phyloP scores from a whole-genome alignment of 1,139 yeast genomes.

The Taiozyma onychis region DNA sequence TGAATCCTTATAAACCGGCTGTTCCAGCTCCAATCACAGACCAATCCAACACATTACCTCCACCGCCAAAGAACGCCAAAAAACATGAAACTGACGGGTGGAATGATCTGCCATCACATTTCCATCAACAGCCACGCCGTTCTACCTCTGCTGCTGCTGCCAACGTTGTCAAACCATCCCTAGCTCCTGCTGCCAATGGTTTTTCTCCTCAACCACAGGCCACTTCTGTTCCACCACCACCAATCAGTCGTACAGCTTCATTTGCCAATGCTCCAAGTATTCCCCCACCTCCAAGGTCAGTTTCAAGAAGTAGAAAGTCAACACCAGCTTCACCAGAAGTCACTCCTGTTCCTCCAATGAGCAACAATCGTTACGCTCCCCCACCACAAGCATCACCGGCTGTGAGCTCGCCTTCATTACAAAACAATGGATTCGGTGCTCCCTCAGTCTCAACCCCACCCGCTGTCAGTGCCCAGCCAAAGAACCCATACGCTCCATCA shows the following conservation, averaged over 20 bases:
- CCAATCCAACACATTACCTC: constrained; percentile 9
- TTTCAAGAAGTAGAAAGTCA: constrained; percentile 19
- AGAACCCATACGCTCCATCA: constrained; percentile 33
- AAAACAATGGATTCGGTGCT: constrained; percentile 4
- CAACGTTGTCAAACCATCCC: constrained; percentile 19
- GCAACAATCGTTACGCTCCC: constrained; percentile 16
- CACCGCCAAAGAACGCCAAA: constrained; percentile 34
- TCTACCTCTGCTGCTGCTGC: constrained; percentile 40
- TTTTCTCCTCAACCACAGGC: constrained; percentile 23
- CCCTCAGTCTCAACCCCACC: constrained; percentile 16
- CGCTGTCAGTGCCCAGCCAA: constrained; percentile 14
- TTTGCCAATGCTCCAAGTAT: constrained; percentile 21
- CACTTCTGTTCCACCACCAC: constrained; percentile 23
- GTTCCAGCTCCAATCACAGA: constrained; percentile 11
- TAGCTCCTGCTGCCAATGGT: constrained; percentile 16
- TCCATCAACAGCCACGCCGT: constrained; percentile 43
- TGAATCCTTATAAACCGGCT: constrained; percentile 12
- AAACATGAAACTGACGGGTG: constrained; percentile 78
- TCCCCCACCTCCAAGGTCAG: constrained; percentile 27
- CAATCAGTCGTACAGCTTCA: constrained; percentile 19
- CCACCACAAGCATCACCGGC: constrained; percentile 16
- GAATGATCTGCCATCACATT: constrained; percentile 84
- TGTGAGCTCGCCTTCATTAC: constrained; percentile 17
- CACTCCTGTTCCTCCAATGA: constrained; percentile 15
- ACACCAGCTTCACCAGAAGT: constrained; percentile 13